phyloP scores from a whole-genome alignment of 2,329 filamentous ascomycete genomes.

The Ophiostoma sp. region DNA sequence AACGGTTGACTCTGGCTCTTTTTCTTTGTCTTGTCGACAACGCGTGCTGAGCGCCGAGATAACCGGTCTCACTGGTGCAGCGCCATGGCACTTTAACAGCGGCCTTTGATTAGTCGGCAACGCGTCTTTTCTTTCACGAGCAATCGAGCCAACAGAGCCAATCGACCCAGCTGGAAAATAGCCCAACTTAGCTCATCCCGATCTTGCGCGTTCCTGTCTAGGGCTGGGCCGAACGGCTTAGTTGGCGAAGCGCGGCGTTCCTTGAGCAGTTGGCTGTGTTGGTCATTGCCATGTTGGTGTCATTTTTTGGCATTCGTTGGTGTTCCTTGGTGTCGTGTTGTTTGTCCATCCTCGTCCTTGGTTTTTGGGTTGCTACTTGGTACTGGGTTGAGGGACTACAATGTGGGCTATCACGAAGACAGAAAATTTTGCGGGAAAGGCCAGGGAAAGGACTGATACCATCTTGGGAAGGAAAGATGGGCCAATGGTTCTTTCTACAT shows the following conservation, averaged over 20 bases:
- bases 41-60: neutral
- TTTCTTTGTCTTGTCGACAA: neutral
- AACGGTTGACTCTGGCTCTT: too few species aligned
- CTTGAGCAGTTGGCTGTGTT: neutral
- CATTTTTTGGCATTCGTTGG: neutral
- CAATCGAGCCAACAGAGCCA: too few species aligned
- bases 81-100: neutral
- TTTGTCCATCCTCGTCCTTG: neutral
- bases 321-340: neutral
- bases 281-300: neutral
- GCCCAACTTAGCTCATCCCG: neutral
- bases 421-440: neutral
- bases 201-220: slow-evolving; percentile 1
- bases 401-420: neutral
- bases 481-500: neutral
- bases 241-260: neutral
- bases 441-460: neutral
- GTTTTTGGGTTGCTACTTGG: neutral
- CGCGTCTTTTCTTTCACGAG: neutral
- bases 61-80: neutral
- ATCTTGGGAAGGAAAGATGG: neutral
- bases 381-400: neutral
- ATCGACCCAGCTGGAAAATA: neutral
- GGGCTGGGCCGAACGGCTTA: neutral
- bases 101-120: neutral